Base-by-base conservation (phyloP, 169 alveolate genomes). In the Plasmodium ovale region DNA sequence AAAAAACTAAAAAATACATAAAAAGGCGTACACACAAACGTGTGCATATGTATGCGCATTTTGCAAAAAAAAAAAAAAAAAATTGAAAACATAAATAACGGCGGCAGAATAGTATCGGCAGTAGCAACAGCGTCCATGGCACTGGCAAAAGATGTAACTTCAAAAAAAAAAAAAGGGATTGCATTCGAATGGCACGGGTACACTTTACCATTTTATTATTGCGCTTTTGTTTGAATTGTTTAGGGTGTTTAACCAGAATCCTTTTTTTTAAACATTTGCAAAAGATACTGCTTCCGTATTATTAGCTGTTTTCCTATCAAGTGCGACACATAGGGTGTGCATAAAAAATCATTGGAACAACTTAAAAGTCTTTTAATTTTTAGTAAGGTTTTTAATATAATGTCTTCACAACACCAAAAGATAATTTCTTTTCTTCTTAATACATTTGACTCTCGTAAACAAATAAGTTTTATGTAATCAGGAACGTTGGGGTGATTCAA, bases 271-370 rank as follows among this genome's bases (percentile, higher is more conserved):
- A 49, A 33, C 23, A 33, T 14, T 35, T 65, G 49, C 25, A 67
- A 65, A 79, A 79, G 77, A 58, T 33, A 65, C 14, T 29, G 71
- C 73, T 79, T 79, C 42, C 84, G 47, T 47, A 64, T 29, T 44
- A 79, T 51, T 25, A 79, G 65, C 14, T 79, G 89, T 39, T 79
- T 79, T 53, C 89, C 89, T 65, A 79, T 79, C 35, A 79, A 9
- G 65, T 79, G 89, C 27, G 89, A 62, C 72, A 79, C 71, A 79
- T 79, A 79, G 3, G 89, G 89, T 3, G 89, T 79, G 35, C 84
- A 65, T 53, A 79, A 69, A 42, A 79, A 79, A 49, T 79, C 89
- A 79, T 79, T 42, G 69, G 89, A 79, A 42, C 89, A 79, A 27
- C 31, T 79, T 51, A 79, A 54, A 65, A 79, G 77, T 19, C 29